phyloP scores from a whole-genome alignment of 495 filamentous ascomycete genomes.

The Aspergillus carlsbadensis region DNA sequence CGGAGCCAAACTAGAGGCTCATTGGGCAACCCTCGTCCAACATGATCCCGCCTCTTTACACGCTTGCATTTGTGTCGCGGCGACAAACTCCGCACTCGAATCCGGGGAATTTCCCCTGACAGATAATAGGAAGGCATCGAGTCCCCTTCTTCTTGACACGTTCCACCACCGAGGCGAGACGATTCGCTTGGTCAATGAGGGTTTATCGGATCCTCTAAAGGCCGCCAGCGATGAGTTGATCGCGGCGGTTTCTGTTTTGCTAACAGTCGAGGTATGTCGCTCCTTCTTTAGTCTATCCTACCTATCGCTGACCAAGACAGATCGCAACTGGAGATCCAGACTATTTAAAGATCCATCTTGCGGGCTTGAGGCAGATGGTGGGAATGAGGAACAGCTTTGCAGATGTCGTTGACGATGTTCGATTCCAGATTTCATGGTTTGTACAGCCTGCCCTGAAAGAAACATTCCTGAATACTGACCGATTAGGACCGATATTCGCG shows the following conservation, averaged over 20 bases:
- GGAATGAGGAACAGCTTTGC: slow-evolving; percentile 42
- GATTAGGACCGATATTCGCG: slow-evolving; percentile 46
- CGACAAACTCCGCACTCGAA: slow-evolving; percentile 40
- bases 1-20: slow-evolving; percentile 37
- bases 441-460: slow-evolving; percentile 5
- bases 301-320: slow-evolving; percentile 24
- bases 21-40: slow-evolving; percentile 43
- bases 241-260: slow-evolving; percentile 42
- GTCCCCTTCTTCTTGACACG: slow-evolving; percentile 40
- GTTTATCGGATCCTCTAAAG: slow-evolving; percentile 42
- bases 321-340: slow-evolving; percentile 46
- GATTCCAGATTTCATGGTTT: slow-evolving; percentile 49
- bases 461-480: neutral
- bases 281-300: neutral
- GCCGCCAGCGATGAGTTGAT: slow-evolving; percentile 47
- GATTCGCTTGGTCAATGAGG: slow-evolving; percentile 45
- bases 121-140: slow-evolving; percentile 34
- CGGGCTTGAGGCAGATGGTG: slow-evolving; percentile 48
- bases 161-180: slow-evolving; percentile 49
- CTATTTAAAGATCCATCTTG: slow-evolving; percentile 47
- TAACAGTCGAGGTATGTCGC: slow-evolving; percentile 45
- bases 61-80: slow-evolving; percentile 43
- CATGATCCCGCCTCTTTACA: slow-evolving; percentile 43
- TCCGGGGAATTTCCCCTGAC: slow-evolving; percentile 38
- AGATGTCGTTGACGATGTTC: slow-evolving; percentile 40